Percentiles rank a stretch among this genome's conserved stretches.
Evolutionary conservation across 176 grass and related monocot genomes (phyloP).

Genomic region (Zoysia japonica): DNA sequence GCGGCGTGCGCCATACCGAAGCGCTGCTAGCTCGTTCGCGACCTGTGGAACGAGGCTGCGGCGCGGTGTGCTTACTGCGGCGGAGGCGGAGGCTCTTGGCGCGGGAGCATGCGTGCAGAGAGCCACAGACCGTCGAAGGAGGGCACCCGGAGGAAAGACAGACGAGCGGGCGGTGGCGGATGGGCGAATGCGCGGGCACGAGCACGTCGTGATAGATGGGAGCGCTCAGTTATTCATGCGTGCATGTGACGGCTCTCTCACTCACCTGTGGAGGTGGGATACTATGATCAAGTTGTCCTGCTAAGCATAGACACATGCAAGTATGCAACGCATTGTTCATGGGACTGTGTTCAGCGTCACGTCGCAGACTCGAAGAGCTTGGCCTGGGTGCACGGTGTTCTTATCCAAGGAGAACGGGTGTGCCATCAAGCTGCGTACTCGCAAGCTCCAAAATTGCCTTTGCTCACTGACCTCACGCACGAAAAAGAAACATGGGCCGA

Average conservation of each 20-base stretch:
- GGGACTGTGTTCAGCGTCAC: background rate
- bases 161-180: background rate
- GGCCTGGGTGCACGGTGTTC: background rate
- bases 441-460: background rate
- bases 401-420: background rate
- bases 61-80: background rate
- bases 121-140: background rate
- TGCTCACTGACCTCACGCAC: background rate
- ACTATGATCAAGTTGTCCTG: background rate
- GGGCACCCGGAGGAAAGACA: background rate
- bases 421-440: background rate
- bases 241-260: background rate
- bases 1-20: background rate
- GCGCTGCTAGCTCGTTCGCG: background rate
- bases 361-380: background rate
- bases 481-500: too few species aligned
- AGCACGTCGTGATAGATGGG: slow-evolving; percentile 37
- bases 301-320: background rate
- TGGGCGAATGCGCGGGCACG: background rate
- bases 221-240: slow-evolving; percentile 21
- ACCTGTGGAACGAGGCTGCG: background rate
- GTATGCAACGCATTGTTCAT: background rate
- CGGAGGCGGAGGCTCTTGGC: background rate
- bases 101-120: background rate
- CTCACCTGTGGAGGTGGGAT: background rate